A percentile compares a stretch with the other conserved stretches of the same genome.
Evolutionary conservation across 257 asterid genomes (phyloP).

Genomic region (Solanum arcanum): DNA sequence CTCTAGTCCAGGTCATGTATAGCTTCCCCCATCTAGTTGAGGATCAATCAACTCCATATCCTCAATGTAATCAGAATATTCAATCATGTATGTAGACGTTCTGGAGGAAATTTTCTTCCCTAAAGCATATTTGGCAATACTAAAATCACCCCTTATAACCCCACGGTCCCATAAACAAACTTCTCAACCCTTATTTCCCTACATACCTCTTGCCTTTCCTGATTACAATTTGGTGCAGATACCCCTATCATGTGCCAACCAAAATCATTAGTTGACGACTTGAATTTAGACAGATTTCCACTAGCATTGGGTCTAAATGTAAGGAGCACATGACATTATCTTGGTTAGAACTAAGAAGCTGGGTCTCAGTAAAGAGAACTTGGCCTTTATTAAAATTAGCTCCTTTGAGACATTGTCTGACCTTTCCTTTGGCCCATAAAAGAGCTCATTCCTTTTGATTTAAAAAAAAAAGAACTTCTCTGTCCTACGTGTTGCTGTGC

Average conservation of each 20-base stretch:
- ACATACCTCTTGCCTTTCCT: background rate
- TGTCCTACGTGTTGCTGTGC: background rate
- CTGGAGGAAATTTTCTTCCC: background rate
- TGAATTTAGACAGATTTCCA: background rate
- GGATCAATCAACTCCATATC: background rate
- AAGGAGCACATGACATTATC: background rate
- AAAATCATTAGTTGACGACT: background rate
- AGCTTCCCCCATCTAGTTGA: background rate
- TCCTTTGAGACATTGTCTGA: background rate
- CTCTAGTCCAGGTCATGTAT: background rate
- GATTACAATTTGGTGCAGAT: background rate
- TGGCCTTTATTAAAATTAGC: background rate
- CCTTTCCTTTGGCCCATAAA: background rate
- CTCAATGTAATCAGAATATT: background rate
- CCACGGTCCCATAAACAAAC: background rate
- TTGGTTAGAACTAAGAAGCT: background rate
- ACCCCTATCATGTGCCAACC: background rate
- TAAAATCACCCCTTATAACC: background rate
- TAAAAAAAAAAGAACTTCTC: background rate
- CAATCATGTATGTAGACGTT: background rate
- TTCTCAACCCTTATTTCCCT: background rate
- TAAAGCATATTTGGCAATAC: background rate
- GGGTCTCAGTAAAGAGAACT: background rate
- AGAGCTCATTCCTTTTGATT: background rate
- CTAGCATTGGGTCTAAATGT: background rate